These are phyloP conservation scores for Coprinopsis strossmayeri DNA, from an alignment of 768 basidiomycete species.

Conservation along the genomic window DNA sequence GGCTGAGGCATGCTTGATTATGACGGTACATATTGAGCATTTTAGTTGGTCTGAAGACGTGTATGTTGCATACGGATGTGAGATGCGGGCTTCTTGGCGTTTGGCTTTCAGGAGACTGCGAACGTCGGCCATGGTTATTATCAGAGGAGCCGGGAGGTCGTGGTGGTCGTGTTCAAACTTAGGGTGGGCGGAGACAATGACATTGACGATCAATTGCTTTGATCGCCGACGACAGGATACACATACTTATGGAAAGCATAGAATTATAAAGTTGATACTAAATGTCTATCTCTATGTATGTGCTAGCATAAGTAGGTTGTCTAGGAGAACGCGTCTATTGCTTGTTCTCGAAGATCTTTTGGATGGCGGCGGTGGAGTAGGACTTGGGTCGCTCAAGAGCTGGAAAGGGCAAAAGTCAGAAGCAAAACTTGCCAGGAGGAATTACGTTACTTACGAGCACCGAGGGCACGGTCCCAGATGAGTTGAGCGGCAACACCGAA, in stretches of 20 bases:
- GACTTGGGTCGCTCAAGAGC: slow-evolving; percentile 91
- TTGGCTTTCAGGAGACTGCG: slow-evolving; percentile 82
- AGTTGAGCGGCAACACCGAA: slow-evolving; percentile 86
- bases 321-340: slow-evolving; percentile 12
- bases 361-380: slow-evolving; percentile 75
- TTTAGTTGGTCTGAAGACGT: slow-evolving; percentile 58
- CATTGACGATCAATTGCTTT: no score
- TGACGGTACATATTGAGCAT: slow-evolving; percentile 55
- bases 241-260: no score
- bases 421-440: background rate
- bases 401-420: slow-evolving; percentile 17
- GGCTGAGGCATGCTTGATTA: slow-evolving; percentile 71
- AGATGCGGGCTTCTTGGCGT: slow-evolving; percentile 64
- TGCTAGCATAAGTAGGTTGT: background rate
- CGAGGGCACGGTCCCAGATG: slow-evolving; percentile 91
- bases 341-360: slow-evolving; percentile 70
- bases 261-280: no score
- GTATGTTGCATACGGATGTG: slow-evolving; percentile 71
- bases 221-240: no score
- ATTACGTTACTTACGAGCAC: slow-evolving; percentile 63
- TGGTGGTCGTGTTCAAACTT: background rate
- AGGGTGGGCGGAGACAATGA: background rate
- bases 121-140: slow-evolving; percentile 70
- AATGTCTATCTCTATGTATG: background rate
- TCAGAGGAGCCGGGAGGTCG: no score